phyloP scores from a whole-genome alignment of 106 monocot genomes.

The Phalaenopsis aphrodite region DNA sequence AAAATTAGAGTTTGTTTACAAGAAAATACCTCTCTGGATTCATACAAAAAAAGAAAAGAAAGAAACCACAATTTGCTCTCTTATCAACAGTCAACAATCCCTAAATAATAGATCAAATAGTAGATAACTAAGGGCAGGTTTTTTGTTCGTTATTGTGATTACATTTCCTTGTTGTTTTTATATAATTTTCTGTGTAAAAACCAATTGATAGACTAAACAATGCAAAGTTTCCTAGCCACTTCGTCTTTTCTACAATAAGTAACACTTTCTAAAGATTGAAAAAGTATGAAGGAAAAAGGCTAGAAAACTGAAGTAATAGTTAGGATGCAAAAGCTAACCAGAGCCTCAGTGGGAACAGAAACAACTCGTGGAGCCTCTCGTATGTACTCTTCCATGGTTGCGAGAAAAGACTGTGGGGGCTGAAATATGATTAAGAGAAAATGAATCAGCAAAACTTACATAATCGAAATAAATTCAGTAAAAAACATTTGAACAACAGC shows the following conservation, averaged over 20 bases:
- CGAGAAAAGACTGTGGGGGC: constrained; percentile 76
- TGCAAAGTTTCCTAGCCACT: too few species aligned
- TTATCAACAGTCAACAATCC: too few species aligned
- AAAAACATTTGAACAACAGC: neutral
- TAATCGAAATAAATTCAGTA: neutral
- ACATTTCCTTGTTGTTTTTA: too few species aligned
- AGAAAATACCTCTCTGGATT: too few species aligned
- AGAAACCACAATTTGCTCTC: too few species aligned
- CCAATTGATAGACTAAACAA: too few species aligned
- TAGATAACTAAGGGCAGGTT: too few species aligned
- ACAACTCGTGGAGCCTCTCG: constrained; percentile 66
- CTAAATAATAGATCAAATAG: too few species aligned
- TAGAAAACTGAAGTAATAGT: neutral
- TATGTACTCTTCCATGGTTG: constrained; percentile 78
- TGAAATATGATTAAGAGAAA: constrained; percentile 18
- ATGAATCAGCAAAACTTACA: neutral
- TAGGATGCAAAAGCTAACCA: constrained; percentile 34
- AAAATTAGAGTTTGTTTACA: too few species aligned
- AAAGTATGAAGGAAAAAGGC: neutral
- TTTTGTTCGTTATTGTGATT: too few species aligned
- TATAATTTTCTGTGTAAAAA: too few species aligned
- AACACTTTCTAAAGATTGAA: neutral
- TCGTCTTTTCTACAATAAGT: neutral
- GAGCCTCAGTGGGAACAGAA: constrained; percentile 36
- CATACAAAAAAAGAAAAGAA: too few species aligned